phyloP scores from a whole-genome alignment of 768 basidiomycete genomes.

The Xanthoconium stramineum region DNA sequence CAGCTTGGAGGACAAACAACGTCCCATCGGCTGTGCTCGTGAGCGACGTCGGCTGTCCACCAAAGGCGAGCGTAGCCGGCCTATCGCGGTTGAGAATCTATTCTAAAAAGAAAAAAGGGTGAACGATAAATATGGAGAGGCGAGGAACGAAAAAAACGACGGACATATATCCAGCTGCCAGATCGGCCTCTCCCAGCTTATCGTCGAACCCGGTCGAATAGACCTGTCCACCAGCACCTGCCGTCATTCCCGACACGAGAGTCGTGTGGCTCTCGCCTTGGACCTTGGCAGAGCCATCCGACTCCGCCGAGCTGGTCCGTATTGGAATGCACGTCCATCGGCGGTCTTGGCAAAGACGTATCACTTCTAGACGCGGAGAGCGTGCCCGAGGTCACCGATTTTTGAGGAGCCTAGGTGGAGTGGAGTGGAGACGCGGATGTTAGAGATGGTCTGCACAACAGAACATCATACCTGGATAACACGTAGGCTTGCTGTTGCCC shows the following conservation, averaged over 20 bases:
- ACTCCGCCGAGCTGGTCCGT: slow-evolving; percentile 38
- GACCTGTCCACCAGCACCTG: slow-evolving; percentile 46
- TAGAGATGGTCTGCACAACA: neutral
- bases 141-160: slow-evolving; percentile 17
- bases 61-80: slow-evolving; percentile 47
- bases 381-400: slow-evolving; percentile 66
- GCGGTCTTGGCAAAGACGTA: slow-evolving; percentile 80
- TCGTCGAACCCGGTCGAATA: slow-evolving; percentile 84
- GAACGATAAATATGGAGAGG: neutral
- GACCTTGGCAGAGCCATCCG: slow-evolving; percentile 36
- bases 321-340: slow-evolving; percentile 72
- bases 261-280: slow-evolving; percentile 68
- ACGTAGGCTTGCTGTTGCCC: slow-evolving; percentile 54
- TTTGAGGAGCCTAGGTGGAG: slow-evolving; percentile 67
- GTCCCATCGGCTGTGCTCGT: slow-evolving; percentile 57
- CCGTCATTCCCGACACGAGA: slow-evolving; percentile 61
- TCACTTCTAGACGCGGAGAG: slow-evolving; percentile 30
- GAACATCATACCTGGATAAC: slow-evolving; percentile 51
- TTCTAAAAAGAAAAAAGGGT: neutral
- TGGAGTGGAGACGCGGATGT: neutral
- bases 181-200: slow-evolving; percentile 61
- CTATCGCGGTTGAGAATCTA: slow-evolving; percentile 30
- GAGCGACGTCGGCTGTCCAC: slow-evolving; percentile 67
- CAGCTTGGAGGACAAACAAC: slow-evolving; percentile 53
- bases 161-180: slow-evolving; percentile 26